phyloP scores from a whole-genome alignment of 106 monocot species.

The Gastrodia elata region DNA sequence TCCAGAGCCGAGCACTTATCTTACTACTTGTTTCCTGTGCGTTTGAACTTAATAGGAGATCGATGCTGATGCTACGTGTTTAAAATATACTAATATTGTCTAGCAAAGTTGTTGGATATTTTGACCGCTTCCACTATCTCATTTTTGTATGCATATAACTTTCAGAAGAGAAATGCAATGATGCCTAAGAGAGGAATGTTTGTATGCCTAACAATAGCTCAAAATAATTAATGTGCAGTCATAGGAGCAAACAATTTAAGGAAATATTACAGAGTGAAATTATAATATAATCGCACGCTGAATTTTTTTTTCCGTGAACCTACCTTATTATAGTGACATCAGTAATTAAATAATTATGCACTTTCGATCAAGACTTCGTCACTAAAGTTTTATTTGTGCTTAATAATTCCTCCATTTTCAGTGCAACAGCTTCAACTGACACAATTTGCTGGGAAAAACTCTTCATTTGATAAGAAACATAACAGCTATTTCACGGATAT shows the following conservation, averaged over 20 bases:
- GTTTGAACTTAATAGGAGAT: background rate
- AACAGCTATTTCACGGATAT: constrained; percentile 58
- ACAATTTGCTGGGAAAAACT: constrained; percentile 38
- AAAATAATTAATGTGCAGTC: too few species aligned
- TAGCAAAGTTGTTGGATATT: background rate
- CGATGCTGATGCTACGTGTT: background rate
- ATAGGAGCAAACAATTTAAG: too few species aligned
- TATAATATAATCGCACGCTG: too few species aligned
- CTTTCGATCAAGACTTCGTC: too few species aligned
- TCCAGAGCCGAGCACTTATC: background rate
- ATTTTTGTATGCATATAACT: background rate
- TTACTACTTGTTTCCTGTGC: background rate
- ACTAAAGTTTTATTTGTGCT: background rate
- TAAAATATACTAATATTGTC: background rate
- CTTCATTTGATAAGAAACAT: constrained; percentile 53
- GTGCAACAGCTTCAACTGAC: constrained; percentile 70
- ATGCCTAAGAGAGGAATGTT: too few species aligned
- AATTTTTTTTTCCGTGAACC: too few species aligned
- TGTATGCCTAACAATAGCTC: too few species aligned
- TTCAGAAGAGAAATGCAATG: too few species aligned
- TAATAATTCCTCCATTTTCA: constrained; percentile 14
- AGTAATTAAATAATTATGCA: too few species aligned
- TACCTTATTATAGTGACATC: too few species aligned
- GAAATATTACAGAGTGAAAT: too few species aligned
- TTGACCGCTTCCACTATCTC: background rate